Percentiles rank a stretch among this genome's conserved stretches.
phyloP scores from a whole-genome alignment of 768 basidiomycete genomes.

The Rhodocollybia butyracea region DNA sequence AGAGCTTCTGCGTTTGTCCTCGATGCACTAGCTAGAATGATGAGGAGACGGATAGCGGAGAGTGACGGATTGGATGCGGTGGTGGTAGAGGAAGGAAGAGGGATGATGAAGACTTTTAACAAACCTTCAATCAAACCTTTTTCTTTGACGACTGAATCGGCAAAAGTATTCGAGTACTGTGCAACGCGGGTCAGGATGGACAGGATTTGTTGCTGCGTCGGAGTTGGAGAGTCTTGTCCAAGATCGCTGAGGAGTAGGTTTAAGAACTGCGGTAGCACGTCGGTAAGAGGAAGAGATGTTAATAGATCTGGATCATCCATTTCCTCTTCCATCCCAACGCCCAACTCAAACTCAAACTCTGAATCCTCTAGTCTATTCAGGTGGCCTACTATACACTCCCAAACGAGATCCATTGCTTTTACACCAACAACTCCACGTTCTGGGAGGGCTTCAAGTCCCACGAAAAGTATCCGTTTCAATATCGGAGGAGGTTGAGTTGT shows the following conservation, averaged over 20 bases:
- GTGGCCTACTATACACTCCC: conserved; percentile 58
- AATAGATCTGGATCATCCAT: conserved; percentile 25
- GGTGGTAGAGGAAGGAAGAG: neutral
- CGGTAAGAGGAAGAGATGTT: conserved; percentile 35
- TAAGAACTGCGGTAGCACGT: conserved; percentile 50
- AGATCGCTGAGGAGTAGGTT: conserved; percentile 20
- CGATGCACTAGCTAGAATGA: conserved; percentile 57
- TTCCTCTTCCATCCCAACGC: conserved; percentile 52
- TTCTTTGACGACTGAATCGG: conserved; percentile 37
- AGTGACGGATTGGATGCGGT: conserved; percentile 32
- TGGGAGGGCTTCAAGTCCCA: conserved; percentile 61
- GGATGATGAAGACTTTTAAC: neutral
- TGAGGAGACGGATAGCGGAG: conserved; percentile 54
- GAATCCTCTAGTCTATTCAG: conserved; percentile 46
- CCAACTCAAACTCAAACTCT: conserved; percentile 25
- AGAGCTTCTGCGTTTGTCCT: conserved; percentile 55
- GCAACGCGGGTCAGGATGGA: conserved; percentile 58
- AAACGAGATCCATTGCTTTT: conserved; percentile 66
- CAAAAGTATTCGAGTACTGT: conserved; percentile 46
- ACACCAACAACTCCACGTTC: conserved; percentile 67
- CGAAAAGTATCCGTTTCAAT: conserved; percentile 61
- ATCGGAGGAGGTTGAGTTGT: conserved; percentile 29
- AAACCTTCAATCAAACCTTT: conserved; percentile 17
- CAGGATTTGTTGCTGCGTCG: conserved; percentile 49
- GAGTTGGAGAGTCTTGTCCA: neutral